phyloP scores from a whole-genome alignment of 257 asterid species.

The Solanum dulcamara region DNA sequence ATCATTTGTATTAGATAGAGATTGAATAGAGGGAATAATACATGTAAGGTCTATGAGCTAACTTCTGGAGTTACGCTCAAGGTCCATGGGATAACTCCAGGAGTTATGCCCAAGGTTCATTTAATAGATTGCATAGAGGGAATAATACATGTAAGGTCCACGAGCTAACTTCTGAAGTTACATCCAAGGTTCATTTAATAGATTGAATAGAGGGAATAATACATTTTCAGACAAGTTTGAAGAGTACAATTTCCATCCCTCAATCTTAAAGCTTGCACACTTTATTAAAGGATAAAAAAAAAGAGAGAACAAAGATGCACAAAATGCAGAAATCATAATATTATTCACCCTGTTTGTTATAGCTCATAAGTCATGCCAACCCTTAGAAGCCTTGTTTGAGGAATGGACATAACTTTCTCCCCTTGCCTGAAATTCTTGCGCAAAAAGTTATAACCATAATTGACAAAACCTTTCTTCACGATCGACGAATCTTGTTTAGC shows the following conservation, averaged over 20 bases:
- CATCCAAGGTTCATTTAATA: not conserved
- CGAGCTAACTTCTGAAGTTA: not conserved
- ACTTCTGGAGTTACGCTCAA: not conserved
- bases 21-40: too few species aligned
- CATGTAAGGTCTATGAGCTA: not conserved
- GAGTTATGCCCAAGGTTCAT: too few species aligned
- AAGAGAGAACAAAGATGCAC: not conserved
- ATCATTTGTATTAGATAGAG: not conserved
- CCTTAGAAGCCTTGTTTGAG: slow-evolving; percentile 42
- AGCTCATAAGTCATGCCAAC: slow-evolving; percentile 73
- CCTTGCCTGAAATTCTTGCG: slow-evolving; percentile 66
- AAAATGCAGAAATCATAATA: not conserved
- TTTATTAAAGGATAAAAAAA: not conserved
- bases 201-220: not conserved
- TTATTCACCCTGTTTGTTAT: not conserved
- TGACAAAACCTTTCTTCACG: slow-evolving; percentile 34
- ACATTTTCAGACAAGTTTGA: not conserved
- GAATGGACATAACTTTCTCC: slow-evolving; percentile 47
- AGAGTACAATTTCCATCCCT: not conserved
- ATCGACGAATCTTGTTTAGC: slow-evolving; percentile 42
- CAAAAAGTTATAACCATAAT: slow-evolving; percentile 39
- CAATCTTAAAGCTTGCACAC: not conserved
- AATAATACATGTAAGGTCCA: not conserved
- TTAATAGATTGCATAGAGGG: too few species aligned
- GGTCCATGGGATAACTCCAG: too few species aligned